Evolutionary conservation across 1,139 yeast genomes (phyloP).

Genomic region (Blastobotrys buckinghamii): DNA sequence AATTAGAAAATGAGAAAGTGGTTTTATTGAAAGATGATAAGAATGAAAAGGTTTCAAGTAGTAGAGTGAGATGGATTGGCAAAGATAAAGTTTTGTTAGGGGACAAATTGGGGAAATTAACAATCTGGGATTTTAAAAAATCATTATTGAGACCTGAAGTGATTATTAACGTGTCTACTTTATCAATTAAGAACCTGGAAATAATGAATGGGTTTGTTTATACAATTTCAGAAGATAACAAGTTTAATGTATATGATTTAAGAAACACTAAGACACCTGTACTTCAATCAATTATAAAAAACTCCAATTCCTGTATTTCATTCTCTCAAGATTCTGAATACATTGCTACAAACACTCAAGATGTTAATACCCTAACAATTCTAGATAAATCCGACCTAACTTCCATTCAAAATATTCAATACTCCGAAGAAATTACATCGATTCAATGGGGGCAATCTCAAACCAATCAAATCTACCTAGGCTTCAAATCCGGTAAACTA

Average conservation of each 20-base stretch:
- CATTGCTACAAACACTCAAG: constrained; percentile 21
- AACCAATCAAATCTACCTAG: constrained; percentile 36
- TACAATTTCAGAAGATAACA: constrained; percentile 3
- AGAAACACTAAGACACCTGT: constrained; percentile 30
- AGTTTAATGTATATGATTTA: constrained; percentile 13
- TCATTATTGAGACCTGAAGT: constrained; percentile 29
- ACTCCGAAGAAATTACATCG: constrained; percentile 23
- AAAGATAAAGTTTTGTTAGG: constrained; percentile 24
- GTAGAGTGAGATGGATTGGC: constrained; percentile 22
- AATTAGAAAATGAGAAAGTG: too few species aligned
- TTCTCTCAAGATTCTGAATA: constrained; percentile 24
- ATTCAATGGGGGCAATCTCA: constrained; percentile 27
- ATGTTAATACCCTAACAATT: constrained; percentile 29
- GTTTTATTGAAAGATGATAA: constrained; percentile 28
- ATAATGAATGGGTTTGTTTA: constrained; percentile 7
- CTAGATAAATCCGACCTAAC: constrained; percentile 36
- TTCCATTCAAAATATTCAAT: constrained; percentile 24
- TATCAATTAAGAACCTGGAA: not conserved
- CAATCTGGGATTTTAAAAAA: constrained; percentile 30
- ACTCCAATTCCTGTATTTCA: not conserved
- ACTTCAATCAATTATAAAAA: constrained; percentile 20
- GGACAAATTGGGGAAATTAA: constrained; percentile 28
- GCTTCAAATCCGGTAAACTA: constrained; percentile 31
- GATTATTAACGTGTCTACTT: constrained; percentile 20
- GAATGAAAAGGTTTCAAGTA: constrained; percentile 15